Base-by-base conservation (phyloP, 116 monocot species). In the Papilionanthe hybrid region DNA sequence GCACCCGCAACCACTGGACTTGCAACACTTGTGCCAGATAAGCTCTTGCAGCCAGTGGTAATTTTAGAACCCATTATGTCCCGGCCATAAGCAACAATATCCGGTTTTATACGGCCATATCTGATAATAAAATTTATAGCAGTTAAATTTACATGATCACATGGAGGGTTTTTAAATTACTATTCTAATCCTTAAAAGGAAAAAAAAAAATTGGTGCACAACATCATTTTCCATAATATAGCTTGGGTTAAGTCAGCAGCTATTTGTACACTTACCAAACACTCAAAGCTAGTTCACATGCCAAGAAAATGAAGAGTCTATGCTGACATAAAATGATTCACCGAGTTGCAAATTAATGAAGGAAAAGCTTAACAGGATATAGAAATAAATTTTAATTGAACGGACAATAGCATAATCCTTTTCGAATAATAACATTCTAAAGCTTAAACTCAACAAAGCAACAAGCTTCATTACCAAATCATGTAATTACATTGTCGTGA, bases 11-110 rank as follows among this genome's bases (percentile, higher is more conserved):
- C 93, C 45, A 99, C 99, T 53, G 99, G 99, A 79, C 99, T 99
- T 43, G 99, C 99, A 78, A 99, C 99, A 81, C 99, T 99, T 53
- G 99, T 99, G 55, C 99, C 99, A 69, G 99, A 99, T 7, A 99
- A 91, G 80, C 87, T 91, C 81, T 99, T 99, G 89, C 99, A 99
- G n/a, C 99, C 99, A 45, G 86, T 99, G 80, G 93, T 99, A 82
- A 95, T 99, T 80, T 93, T 99, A 50, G 99, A 99, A 30, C 99
- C 99, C 87, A 95, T 90, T 66, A 95, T 99, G 10, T 99, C 99
- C 60, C 99, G 86, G 45, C 99, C 92, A 90, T 95, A 99, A 67
- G 99, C 99, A 85, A 99, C 99, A 15, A 99, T 86, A 86, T 99
- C 99, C 43, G 99, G 99, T 82, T 99, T 99, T 30, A 99, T 89